phyloP scores from a whole-genome alignment of 2,329 filamentous ascomycete species.

The Pestalotiopsis sp. region DNA sequence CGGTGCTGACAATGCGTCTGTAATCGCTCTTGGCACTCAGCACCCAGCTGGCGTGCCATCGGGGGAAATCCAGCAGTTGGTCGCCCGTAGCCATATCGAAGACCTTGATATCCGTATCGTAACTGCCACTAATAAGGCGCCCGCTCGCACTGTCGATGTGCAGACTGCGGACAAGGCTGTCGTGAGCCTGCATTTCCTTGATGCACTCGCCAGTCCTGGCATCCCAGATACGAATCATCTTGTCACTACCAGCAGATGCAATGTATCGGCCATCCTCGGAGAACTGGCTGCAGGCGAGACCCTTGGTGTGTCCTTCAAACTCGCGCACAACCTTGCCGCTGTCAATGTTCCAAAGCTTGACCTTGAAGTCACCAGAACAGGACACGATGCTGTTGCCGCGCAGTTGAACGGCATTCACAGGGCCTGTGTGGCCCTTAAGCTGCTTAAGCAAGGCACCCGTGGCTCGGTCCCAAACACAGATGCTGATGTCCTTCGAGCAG shows the following conservation, averaged over 20 bases:
- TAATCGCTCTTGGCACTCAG: slow-evolving; percentile 96
- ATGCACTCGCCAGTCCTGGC: slow-evolving; percentile 86
- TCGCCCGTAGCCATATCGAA: slow-evolving; percentile 84
- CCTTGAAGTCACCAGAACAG: slow-evolving; percentile 89
- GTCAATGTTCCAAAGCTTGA: slow-evolving; percentile 94
- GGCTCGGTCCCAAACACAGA: slow-evolving; percentile 90
- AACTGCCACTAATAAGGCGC: slow-evolving; percentile 87
- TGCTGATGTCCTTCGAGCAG: slow-evolving; percentile 92
- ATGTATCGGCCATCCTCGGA: slow-evolving; percentile 93
- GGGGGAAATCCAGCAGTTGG: slow-evolving; percentile 82
- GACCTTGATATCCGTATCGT: slow-evolving; percentile 94
- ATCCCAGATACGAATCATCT: slow-evolving; percentile 95
- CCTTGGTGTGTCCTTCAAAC: slow-evolving; percentile 87
- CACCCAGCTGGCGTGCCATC: slow-evolving; percentile 97
- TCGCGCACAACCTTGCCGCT: slow-evolving; percentile 88
- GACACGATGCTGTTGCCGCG: slow-evolving; percentile 91
- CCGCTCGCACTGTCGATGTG: slow-evolving; percentile 88
- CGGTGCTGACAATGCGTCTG: slow-evolving; percentile 89
- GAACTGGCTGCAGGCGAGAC: slow-evolving; percentile 94
- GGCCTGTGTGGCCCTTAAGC: slow-evolving; percentile 83
- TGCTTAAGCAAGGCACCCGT: slow-evolving; percentile 77
- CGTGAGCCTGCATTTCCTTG: slow-evolving; percentile 79
- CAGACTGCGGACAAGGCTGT: slow-evolving; percentile 83
- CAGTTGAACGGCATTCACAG: slow-evolving; percentile 95
- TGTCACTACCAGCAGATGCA: slow-evolving; percentile 92